Percentiles rank a stretch among this genome's conserved stretches.
Conservation (phyloP, 179 eudicot genomes). For the Spergularia azorica region DNA sequence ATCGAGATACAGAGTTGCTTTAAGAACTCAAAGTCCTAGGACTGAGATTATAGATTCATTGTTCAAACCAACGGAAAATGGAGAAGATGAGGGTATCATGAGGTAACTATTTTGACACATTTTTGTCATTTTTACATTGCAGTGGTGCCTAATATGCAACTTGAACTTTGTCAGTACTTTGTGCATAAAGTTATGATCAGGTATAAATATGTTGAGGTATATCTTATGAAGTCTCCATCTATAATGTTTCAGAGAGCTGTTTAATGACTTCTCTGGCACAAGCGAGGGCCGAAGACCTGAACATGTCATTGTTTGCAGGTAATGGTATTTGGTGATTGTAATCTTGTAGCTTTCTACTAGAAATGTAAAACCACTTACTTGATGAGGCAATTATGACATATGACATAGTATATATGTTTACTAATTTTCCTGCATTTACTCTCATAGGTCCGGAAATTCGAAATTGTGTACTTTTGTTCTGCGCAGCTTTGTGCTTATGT, state of each 20-base stretch:
- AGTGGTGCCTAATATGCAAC: not conserved
- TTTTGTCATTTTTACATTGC: not conserved
- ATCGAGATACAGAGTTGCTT: slow-evolving; percentile 90
- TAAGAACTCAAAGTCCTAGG: slow-evolving; percentile 77
- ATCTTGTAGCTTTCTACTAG: slow-evolving; percentile 1
- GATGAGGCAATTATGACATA: not conserved
- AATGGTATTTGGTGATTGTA: slow-evolving; percentile 6
- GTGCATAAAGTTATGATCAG: not conserved
- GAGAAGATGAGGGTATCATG: slow-evolving; percentile 83
- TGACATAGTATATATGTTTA: not conserved
- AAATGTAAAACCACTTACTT: not conserved
- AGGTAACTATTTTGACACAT: slow-evolving; percentile 49
- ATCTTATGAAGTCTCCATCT: slow-evolving; percentile 9
- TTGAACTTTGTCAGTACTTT: not conserved
- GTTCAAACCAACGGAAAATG: slow-evolving; percentile 67
- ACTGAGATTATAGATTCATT: slow-evolving; percentile 84
- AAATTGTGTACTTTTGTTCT: not conserved
- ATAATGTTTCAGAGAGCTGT: slow-evolving; percentile 63
- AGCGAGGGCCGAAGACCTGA: slow-evolving; percentile 71
- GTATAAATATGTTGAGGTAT: slow-evolving; percentile 1
- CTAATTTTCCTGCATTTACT: not conserved
- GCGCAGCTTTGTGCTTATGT: not conserved
- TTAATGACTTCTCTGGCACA: slow-evolving; percentile 66
- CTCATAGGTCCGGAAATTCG: not conserved
- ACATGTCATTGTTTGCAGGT: slow-evolving; percentile 91